Evolutionary conservation across 2,329 filamentous ascomycete genomes (phyloP), one percentile per base, ranked within the genome.

Genomic region (Nemania sp.): DNA sequence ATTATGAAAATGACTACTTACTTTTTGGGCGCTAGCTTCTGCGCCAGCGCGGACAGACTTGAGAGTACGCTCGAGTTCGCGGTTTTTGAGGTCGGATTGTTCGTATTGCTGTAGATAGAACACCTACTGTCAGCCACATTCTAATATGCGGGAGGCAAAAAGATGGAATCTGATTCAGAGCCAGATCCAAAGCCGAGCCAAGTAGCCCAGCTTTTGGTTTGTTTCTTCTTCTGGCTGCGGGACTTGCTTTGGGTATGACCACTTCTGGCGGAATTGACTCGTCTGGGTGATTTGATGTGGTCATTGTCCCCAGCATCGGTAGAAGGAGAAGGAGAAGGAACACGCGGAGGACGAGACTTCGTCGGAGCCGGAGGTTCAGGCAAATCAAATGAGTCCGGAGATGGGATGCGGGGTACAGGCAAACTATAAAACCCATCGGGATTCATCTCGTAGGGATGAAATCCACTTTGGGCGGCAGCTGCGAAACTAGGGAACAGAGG

Each of bases 31-130:
- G 23, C 76, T 75, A 30, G 74, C 73, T 36, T 74, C 74, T 40
- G 77, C 74, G 41, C 78, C 79, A 42, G 75, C 75, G 52, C 80
- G 76, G 11, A 77, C 74, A 30, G 76, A 73, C 63, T 83, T 84
- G 61, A 83, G 72, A 48, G 77, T 77, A 59, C 76, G 74, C 64
- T 82, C 80, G 31, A 84, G 68, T 51, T 83, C 80, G 59, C 79
- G 76, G 48, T 77, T 80, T 39, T 83, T 81, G 59, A 78, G 75
- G 59, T 84, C 81, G 12, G 78, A 74, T 63, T 81, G 77, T 58
- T 84, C 81, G 62, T 81, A 75, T 80, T 84, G 81, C 80, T 84
- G 62, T 36, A 59, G 40, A 47, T 49, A 43, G 49, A 52, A 49
- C 41, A 59, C 8, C 45, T 46, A 28, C 39, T 46, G 66, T 61